A percentile compares a stretch with the other conserved stretches of the same genome.
phyloP scores from a whole-genome alignment of 768 basidiomycete genomes.

The Serendipita indica region DNA sequence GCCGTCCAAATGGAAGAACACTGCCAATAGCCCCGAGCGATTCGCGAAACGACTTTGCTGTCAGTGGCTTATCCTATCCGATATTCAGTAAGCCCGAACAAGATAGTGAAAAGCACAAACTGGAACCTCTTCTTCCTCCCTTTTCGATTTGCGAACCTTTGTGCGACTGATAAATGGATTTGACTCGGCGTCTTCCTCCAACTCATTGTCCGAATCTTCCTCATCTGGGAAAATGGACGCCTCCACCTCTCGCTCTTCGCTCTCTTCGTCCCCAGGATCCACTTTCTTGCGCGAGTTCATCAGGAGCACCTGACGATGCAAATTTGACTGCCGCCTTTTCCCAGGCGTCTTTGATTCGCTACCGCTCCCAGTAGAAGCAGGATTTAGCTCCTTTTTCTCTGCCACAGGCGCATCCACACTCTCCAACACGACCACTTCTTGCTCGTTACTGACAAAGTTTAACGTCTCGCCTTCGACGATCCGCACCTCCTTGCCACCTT shows the following conservation, averaged over 20 bases:
- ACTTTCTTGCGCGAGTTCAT: slow-evolving; percentile 3
- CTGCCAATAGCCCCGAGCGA: slow-evolving; percentile 6
- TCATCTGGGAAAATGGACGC: slow-evolving; percentile 1
- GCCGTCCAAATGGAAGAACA: slow-evolving; percentile 3
- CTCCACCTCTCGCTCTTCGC: slow-evolving; percentile 5
- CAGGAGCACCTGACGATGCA: not conserved
- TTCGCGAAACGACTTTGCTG: not conserved
- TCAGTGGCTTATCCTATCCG: not conserved
- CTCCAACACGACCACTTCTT: not conserved
- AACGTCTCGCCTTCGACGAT: not conserved
- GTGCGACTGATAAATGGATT: slow-evolving; percentile 5
- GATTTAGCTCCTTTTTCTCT: not conserved
- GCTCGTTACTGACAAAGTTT: not conserved
- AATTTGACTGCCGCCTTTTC: not conserved
- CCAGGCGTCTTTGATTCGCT: not conserved
- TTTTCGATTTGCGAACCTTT: not conserved
- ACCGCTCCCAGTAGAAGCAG: not conserved
- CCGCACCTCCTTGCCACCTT: not conserved
- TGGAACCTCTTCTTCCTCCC: not conserved
- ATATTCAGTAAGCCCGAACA: not conserved
- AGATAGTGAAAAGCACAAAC: not conserved
- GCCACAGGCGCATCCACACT: not conserved
- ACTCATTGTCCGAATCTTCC: not conserved
- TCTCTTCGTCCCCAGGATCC: not conserved
- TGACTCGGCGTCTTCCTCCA: not conserved